Percentiles rank a stretch among this genome's conserved stretches.
Evolutionary conservation across 768 basidiomycete species (phyloP).

Genomic region (Termitomyces sp.): DNA sequence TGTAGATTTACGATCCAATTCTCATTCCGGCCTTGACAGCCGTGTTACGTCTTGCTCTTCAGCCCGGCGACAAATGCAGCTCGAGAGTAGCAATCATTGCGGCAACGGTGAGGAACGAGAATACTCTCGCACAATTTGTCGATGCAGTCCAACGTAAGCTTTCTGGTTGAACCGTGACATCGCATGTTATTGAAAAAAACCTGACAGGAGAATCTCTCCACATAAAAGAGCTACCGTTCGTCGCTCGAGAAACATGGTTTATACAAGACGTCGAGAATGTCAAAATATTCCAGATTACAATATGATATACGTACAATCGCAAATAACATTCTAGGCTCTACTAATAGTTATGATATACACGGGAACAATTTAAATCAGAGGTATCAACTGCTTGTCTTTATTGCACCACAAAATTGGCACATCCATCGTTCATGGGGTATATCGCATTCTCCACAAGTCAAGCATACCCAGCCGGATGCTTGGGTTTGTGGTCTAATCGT

Average conservation of each 20-base stretch:
- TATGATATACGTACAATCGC: background rate
- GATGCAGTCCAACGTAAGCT: constrained; percentile 26
- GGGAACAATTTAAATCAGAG: background rate
- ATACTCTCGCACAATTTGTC: constrained; percentile 45
- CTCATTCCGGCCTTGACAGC: constrained; percentile 54
- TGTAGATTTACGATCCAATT: constrained; percentile 63
- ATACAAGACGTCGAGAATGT: constrained; percentile 30
- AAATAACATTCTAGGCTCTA: background rate
- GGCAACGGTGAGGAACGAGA: constrained; percentile 50
- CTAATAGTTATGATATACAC: background rate
- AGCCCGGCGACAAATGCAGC: constrained; percentile 8
- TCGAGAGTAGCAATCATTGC: constrained; percentile 40
- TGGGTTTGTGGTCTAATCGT: constrained; percentile 25
- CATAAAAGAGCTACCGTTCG: constrained; percentile 22
- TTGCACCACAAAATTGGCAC: constrained; percentile 65
- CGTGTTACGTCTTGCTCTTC: constrained; percentile 42
- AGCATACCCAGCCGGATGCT: constrained; percentile 57
- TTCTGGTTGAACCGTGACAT: background rate
- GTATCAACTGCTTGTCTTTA: constrained; percentile 43
- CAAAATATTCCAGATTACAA: constrained; percentile 40
- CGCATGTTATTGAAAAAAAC: constrained; percentile 12
- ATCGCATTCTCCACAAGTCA: constrained; percentile 54
- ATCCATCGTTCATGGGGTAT: constrained; percentile 70
- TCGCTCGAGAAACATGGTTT: constrained; percentile 13
- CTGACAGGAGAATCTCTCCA: constrained; percentile 13